Base-by-base conservation (phyloP, 108 stramenopile genomes). In the Mayamaea pseudoterrestris region DNA sequence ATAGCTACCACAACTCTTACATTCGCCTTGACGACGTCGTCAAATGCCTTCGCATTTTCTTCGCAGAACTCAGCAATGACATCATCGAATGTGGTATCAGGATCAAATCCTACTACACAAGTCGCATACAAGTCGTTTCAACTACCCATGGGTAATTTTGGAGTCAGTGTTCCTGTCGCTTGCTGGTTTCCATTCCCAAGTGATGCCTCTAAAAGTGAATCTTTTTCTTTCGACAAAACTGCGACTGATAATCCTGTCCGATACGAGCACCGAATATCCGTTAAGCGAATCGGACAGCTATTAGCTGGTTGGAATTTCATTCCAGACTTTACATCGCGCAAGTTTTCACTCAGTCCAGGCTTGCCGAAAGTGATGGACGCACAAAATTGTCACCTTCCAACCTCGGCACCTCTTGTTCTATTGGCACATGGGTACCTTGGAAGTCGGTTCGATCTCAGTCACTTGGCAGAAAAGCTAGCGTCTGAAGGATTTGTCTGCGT, bases 251-350 rank as follows among this genome's bases (percentile, higher is more conserved):
- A 30, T 22, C 23, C 41, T 14, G 56, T 58, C 16, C 27, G 42
- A 14, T 85, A 85, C 46, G 17, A 51, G 2, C 75, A 85, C 57
- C 59, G 71, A 8, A 85, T 85, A 37, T 85, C 83, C 1, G 68
- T 85, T 5, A 45, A 59, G 30, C 59, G 71, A 24, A 80, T 85
- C 47, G 83, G 76, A 11, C 58, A 73, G 50, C 40, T 73, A 16
- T 47, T 85, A 14, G 83, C 76, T 2, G 64, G 64, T 0, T 80
- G 75, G 76, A 66, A 72, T 41, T 79, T 83, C 37, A 81, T 81
- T 32, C 78, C 83, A 2, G 48, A 61, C 0, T 80, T 85, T 64
- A 50, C 57, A 1, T 49, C 70, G 3, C 58, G 69, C 1, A 48
- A 74, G 14, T 85, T 78, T 66, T 8, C 45, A 7, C 61, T 80